Evolutionary conservation across 441 rosid species (phyloP).

Genomic region (Aquilaria agallochum): DNA sequence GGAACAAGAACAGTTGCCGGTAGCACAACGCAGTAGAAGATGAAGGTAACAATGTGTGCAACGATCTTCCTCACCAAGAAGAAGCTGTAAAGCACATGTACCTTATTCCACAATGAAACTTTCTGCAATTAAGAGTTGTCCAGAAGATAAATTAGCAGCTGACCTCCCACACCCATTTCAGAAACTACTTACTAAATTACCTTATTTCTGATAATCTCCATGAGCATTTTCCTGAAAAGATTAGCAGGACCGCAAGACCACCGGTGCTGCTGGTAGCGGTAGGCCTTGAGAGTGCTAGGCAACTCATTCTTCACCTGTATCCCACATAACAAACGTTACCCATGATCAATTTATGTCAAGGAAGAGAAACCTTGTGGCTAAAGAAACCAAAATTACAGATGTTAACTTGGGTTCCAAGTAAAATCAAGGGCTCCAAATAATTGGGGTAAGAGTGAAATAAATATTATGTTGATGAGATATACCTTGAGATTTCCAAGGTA

Average conservation of each 20-base stretch:
- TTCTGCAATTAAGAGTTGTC: constrained; percentile 20
- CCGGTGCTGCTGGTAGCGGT: constrained; percentile 49
- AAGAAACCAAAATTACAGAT: neutral
- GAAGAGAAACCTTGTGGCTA: no score
- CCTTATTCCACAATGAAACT: constrained; percentile 52
- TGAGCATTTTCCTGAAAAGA: constrained; percentile 41
- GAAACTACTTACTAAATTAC: no score
- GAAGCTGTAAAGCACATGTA: constrained; percentile 47
- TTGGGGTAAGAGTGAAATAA: no score
- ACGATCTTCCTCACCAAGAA: constrained; percentile 49
- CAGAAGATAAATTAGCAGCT: no score
- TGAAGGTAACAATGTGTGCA: constrained; percentile 49
- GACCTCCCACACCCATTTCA: no score
- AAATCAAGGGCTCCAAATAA: no score
- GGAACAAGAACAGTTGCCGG: constrained; percentile 52
- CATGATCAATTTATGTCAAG: no score
- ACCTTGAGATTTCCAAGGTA: constrained; percentile 42
- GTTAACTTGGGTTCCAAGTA: no score
- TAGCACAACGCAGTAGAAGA: constrained; percentile 50
- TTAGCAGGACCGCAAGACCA: constrained; percentile 65
- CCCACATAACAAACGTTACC: no score
- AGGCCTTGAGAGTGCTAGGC: constrained; percentile 54
- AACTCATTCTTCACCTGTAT: constrained; percentile 44
- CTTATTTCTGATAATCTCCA: constrained; percentile 23
- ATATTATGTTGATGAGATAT: neutral